phyloP scores from a whole-genome alignment of 495 filamentous ascomycete genomes.

The Neurospora sp. region DNA sequence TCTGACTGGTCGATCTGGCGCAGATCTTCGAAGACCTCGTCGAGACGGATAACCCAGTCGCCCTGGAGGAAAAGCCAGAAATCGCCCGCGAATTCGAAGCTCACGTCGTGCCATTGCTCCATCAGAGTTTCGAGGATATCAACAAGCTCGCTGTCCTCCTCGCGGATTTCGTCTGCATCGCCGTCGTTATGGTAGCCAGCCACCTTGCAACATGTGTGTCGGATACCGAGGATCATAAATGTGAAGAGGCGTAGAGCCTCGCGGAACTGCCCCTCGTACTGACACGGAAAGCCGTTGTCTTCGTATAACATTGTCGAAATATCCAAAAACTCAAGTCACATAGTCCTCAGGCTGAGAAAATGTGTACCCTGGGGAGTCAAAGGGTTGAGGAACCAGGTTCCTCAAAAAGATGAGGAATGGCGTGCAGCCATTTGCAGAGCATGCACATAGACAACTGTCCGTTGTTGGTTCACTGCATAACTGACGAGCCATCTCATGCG shows the following conservation, averaged over 20 bases:
- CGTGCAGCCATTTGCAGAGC: too few relatives aligned
- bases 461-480: too few relatives aligned
- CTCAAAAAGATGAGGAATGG: too few relatives aligned
- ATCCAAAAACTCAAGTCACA: background rate
- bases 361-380: background rate
- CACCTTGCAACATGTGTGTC: background rate
- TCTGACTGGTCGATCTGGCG: background rate
- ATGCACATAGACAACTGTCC: too few relatives aligned
- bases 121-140: background rate
- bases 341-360: background rate
- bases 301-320: background rate
- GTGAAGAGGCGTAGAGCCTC: background rate
- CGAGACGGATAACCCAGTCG: background rate
- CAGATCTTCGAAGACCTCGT: background rate
- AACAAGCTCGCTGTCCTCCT: background rate
- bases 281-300: background rate
- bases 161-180: background rate
- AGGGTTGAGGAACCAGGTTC: too few relatives aligned
- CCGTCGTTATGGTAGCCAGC: background rate
- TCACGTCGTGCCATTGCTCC: background rate
- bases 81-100: background rate
- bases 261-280: background rate
- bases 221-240: background rate
- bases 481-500: too few relatives aligned
- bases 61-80: background rate